Conservation (phyloP, 2,329 filamentous ascomycete species). For the Botryotinia convoluta region DNA sequence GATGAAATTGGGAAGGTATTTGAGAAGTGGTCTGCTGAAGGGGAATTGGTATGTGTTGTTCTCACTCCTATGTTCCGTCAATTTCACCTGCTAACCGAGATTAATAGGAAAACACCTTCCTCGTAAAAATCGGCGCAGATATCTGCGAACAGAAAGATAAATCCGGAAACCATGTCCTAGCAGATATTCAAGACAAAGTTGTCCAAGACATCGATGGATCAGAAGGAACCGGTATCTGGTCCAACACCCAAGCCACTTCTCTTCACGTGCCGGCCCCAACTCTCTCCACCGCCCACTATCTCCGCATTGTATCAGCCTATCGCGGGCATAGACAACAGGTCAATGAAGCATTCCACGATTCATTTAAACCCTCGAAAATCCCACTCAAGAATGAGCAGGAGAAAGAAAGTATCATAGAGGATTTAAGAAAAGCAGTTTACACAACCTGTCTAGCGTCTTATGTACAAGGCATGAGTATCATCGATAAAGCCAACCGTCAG, state of each 20-base stretch:
- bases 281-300: slow-evolving; percentile 58
- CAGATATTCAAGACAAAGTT: slow-evolving; percentile 55
- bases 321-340: slow-evolving; percentile 52
- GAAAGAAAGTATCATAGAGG: slow-evolving; percentile 47
- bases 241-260: slow-evolving; percentile 57
- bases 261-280: slow-evolving; percentile 64
- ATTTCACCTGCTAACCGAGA: slow-evolving; percentile 6
- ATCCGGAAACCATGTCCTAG: slow-evolving; percentile 47
- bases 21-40: slow-evolving; percentile 56
- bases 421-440: slow-evolving; percentile 60
- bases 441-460: slow-evolving; percentile 60
- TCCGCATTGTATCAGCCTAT: slow-evolving; percentile 55
- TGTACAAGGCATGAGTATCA: slow-evolving; percentile 64
- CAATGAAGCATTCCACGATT: slow-evolving; percentile 40
- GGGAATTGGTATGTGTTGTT: slow-evolving; percentile 49
- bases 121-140: slow-evolving; percentile 60
- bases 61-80: not conserved
- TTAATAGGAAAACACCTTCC: slow-evolving; percentile 52
- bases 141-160: slow-evolving; percentile 54
- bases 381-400: not conserved
- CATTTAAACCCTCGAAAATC: slow-evolving; percentile 25
- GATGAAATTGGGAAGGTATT: slow-evolving; percentile 61
- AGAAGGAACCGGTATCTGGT: slow-evolving; percentile 67
- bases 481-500: slow-evolving; percentile 55
- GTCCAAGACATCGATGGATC: slow-evolving; percentile 66